Conservation (phyloP, 2,329 filamentous ascomycete genomes). For the Cytospora mali region DNA sequence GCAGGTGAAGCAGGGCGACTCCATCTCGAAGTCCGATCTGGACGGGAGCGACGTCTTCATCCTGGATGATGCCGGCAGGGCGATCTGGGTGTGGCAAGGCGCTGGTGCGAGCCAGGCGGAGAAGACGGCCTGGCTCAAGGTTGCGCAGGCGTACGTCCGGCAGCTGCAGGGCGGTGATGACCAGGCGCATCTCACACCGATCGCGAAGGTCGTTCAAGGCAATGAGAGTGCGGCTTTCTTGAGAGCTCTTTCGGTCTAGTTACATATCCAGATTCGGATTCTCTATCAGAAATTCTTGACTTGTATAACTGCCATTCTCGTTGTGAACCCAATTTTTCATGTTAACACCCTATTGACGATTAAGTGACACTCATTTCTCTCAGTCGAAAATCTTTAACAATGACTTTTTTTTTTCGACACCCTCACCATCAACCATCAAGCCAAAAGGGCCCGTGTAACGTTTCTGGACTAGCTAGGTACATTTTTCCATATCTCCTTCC, state of each 20-base stretch:
- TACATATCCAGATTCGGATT: too few relatives aligned
- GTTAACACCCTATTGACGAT: background rate
- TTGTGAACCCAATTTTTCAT: background rate
- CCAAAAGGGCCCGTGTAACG: too few relatives aligned
- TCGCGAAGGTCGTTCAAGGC: conserved; percentile 61
- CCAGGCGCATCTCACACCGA: conserved; percentile 47
- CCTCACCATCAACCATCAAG: too few relatives aligned
- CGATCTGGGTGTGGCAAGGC: conserved; percentile 70
- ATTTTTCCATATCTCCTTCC: too few relatives aligned
- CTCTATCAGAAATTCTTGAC: background rate
- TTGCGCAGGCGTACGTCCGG: conserved; percentile 59
- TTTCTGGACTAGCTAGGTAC: too few relatives aligned
- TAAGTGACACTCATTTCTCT: background rate
- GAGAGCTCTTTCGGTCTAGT: conserved; percentile 44
- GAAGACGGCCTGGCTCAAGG: conserved; percentile 61
- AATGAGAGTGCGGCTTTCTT: conserved; percentile 57
- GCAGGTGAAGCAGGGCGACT: conserved; percentile 57
- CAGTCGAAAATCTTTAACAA: too few relatives aligned
- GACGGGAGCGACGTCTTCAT: conserved; percentile 65
- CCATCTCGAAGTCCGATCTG: conserved; percentile 51
- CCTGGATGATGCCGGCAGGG: conserved; percentile 57
- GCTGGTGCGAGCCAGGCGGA: conserved; percentile 58
- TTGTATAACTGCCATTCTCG: background rate
- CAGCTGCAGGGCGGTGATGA: conserved; percentile 42
- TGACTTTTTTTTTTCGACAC: too few relatives aligned